A percentile compares a stretch with the other conserved stretches of the same genome.
Evolutionary conservation across 192 early-diverging fungal species (phyloP).

Genomic region (Chytriomyces sp.): DNA sequence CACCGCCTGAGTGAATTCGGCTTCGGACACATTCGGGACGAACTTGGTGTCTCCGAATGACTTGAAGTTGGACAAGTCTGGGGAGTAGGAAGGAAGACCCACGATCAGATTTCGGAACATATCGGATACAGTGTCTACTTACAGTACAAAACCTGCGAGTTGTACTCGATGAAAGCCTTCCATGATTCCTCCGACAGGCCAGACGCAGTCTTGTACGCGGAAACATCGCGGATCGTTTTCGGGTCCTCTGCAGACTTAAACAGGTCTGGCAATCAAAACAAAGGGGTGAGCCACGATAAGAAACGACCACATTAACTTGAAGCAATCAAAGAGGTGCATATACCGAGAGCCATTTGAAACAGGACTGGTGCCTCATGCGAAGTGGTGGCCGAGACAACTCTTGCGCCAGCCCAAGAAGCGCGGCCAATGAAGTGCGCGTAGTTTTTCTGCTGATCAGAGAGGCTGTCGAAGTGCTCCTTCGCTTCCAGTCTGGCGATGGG

Average conservation of each 20-base stretch:
- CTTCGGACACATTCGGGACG: conserved; percentile 51
- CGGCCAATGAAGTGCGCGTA: conserved; percentile 61
- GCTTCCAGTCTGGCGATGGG: conserved; percentile 59
- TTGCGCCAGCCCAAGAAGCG: conserved; percentile 60
- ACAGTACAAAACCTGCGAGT: conserved; percentile 46
- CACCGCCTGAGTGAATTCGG: conserved; percentile 55
- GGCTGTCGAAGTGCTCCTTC: conserved; percentile 54
- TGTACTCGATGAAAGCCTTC: conserved; percentile 61
- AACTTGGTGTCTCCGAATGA: conserved; percentile 70
- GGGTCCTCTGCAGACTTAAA: not conserved
- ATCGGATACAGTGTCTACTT: conserved; percentile 4
- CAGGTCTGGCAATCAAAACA: not conserved
- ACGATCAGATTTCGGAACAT: conserved; percentile 11
- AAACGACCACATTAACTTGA: not conserved
- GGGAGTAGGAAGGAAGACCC: not conserved
- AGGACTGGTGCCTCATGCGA: conserved; percentile 23
- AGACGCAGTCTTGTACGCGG: conserved; percentile 31
- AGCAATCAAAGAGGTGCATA: not conserved
- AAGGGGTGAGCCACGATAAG: not conserved
- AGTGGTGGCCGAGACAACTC: conserved; percentile 46
- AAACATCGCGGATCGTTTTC: conserved; percentile 16
- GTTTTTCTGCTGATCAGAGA: conserved; percentile 52
- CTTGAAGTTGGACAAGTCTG: conserved; percentile 58
- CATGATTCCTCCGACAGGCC: conserved; percentile 54
- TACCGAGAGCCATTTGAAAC: conserved; percentile 15